Evolutionary conservation across 352 stramenopile genomes (phyloP).

Genomic region (Globisporangium spiculum): DNA sequence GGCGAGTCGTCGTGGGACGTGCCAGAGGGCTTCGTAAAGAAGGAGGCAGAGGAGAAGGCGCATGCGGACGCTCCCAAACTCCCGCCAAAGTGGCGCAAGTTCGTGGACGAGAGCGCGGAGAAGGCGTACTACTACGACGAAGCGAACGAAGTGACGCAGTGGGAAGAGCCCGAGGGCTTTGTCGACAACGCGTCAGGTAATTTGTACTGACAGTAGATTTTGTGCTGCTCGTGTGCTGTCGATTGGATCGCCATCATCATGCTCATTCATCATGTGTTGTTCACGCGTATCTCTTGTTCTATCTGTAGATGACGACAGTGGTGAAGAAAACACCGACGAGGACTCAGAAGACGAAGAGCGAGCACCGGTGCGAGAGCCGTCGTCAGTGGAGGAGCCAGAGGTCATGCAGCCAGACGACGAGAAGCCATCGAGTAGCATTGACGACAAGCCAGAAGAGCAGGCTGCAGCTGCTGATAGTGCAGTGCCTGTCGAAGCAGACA

Average conservation of each 20-base stretch:
- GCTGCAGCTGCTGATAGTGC: not conserved
- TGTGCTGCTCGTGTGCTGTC: not conserved
- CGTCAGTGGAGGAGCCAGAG: not conserved
- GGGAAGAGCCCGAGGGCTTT: conserved; percentile 63
- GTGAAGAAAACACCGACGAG: conserved; percentile 24
- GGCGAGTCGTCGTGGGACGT: conserved; percentile 73
- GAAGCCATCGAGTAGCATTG: not conserved
- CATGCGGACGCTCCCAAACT: conserved; percentile 14
- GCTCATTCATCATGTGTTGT: not conserved
- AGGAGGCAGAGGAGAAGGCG: conserved; percentile 10
- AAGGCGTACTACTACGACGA: conserved; percentile 77
- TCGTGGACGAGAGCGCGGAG: conserved; percentile 55
- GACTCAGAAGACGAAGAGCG: conserved; percentile 21
- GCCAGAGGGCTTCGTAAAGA: conserved; percentile 34
- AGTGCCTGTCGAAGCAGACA: not conserved
- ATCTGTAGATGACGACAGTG: conserved; percentile 6
- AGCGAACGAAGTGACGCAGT: conserved; percentile 64
- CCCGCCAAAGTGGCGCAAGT: conserved; percentile 54
- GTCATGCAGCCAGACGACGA: conserved; percentile 1
- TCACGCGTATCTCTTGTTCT: not conserved
- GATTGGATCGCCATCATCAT: not conserved
- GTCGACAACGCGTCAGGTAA: conserved; percentile 23
- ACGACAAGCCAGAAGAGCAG: conserved; percentile 2
- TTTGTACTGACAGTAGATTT: not conserved
- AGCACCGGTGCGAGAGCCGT: not conserved